Evolutionary conservation across 305 asterid species (phyloP), one percentile per base, ranked within the genome.

Genomic region (Fraxinus paxiana): DNA sequence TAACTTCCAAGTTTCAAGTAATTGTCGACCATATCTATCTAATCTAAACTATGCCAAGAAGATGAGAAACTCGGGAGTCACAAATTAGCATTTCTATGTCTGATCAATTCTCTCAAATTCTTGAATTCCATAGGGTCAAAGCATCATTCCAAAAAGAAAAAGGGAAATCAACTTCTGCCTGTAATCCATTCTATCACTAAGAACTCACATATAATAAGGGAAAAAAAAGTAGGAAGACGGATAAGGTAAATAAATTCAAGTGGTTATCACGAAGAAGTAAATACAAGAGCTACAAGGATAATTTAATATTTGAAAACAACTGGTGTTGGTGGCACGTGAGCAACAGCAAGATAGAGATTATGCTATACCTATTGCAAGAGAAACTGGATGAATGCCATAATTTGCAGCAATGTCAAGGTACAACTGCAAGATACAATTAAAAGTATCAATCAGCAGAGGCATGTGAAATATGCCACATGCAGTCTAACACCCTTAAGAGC

Each of bases 291-390:
- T 6, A 7, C 37, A 31, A 75, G 82, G 33, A 74, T 20, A 76
- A 75, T 78, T 73, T 1, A 69, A 20, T 6, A 61, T 5, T 71
- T 59, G 41, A 75, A 82, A 46, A 59, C 12, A 59, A 59, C 30
- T 6, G 20, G 72, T 63, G 31, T 22, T 63, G 35, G 17, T 10
- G 26, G 67, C 26, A 54, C 6, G 26, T 4, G 24, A 54, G 65
- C 65, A 54, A 54, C 24, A 26, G 24, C 1, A 71, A 70, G 56
- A 31, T n/a, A 34, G 38, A 63, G 72, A 10, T 35, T 79, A 51
- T n/a, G 20, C 30, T 46, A 77, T 88, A 95, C 97, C 98, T 86
- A 93, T 88, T 65, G 98, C 92, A 61, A 95, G 89, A 78, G 97
- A 91, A 81, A 93, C 92, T 9, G 98, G 98, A 81, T 89, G 96